These are phyloP conservation scores for Dothideomycetidae sp. DNA, from an alignment of 2,329 filamentous ascomycete species.

Conservation along the genomic window DNA sequence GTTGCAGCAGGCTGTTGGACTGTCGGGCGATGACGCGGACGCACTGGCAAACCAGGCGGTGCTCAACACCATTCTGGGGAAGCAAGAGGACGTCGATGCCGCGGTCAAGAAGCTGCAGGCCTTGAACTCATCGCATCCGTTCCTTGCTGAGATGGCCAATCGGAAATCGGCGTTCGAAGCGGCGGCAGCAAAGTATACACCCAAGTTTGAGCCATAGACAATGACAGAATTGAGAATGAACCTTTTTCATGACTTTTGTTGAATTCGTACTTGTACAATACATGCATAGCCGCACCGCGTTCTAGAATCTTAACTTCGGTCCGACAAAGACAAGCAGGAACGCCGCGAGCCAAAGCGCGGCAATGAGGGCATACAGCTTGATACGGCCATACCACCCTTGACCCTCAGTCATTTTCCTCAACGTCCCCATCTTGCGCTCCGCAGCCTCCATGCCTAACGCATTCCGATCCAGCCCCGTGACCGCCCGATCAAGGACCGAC, in stretches of 20 bases:
- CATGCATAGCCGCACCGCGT: neutral
- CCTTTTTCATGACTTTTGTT: constrained; percentile 2
- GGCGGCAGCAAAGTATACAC: constrained; percentile 71
- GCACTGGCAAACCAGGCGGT: constrained; percentile 75
- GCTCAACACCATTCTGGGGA: constrained; percentile 61
- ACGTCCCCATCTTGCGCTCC: constrained; percentile 58
- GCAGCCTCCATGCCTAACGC: constrained; percentile 63
- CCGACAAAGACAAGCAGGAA: constrained; percentile 70
- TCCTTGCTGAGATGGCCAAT: constrained; percentile 61
- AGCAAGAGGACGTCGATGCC: constrained; percentile 44
- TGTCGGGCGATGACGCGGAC: constrained; percentile 56
- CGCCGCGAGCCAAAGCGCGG: constrained; percentile 62
- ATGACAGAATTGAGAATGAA: neutral
- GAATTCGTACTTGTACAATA: neutral
- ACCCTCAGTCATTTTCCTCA: constrained; percentile 72
- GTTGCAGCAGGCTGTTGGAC: constrained; percentile 62
- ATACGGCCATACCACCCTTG: constrained; percentile 75
- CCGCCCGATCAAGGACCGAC: constrained; percentile 55
- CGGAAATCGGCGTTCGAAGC: constrained; percentile 82
- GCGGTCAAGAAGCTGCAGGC: constrained; percentile 37
- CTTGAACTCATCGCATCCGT: constrained; percentile 37
- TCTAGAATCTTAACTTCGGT: constrained; percentile 73
- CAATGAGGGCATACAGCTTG: constrained; percentile 66
- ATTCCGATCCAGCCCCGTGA: constrained; percentile 63
- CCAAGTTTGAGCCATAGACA: constrained; percentile 53